Evolutionary conservation across 352 stramenopile genomes (phyloP), one percentile per base, ranked within the genome.

Genomic region (Plasmopara viticola): DNA sequence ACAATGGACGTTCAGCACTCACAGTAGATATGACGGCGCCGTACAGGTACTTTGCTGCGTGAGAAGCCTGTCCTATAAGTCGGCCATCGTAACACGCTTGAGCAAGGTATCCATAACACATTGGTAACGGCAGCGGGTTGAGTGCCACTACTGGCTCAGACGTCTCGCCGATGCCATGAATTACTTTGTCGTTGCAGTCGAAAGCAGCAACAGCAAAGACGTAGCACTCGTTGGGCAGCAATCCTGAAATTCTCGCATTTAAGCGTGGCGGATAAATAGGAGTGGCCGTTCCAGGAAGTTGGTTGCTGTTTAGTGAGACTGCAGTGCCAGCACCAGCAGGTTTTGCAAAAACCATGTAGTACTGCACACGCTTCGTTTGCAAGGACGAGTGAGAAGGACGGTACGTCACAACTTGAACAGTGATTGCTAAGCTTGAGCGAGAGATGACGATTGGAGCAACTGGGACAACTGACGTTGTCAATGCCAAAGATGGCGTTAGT

Each of bases 281-380:
- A 41, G 66, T 54, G 5, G 78, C 80, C 0, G 80, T 91, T 13
- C 85, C 85, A 13, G 78, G 54, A 0, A 79, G 73, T 9, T 72
- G 66, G 14, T 69, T 74, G 56, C 86, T 95, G 35, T 72, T 94
- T 18, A 91, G 54, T 0, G 83, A 91, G 6, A 94, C 80, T 43
- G 74, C 72, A 5, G 82, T 95, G 0, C 85, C 83, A 9, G 71
- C 79, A 0, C 84, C 82, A 0, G 66, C 68, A 0, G 71, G 53
- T 44, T 95, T 93, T 1, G 72, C 81, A 43, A 86, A 94, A 10
- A 90, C 60, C 72, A 89, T 89, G 44, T 92, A 90, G 40, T 86
- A 89, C 9, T 60, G 51, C 9, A 90, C 64, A 1, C 51, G 38
- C 14, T 58, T 64, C 31, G 71, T 69, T 12, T 60, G 57, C 6